Percentiles rank a stretch among this genome's conserved stretches.
phyloP scores from a whole-genome alignment of 805 yeast species.

The Maudiozyma saulgeensis region DNA sequence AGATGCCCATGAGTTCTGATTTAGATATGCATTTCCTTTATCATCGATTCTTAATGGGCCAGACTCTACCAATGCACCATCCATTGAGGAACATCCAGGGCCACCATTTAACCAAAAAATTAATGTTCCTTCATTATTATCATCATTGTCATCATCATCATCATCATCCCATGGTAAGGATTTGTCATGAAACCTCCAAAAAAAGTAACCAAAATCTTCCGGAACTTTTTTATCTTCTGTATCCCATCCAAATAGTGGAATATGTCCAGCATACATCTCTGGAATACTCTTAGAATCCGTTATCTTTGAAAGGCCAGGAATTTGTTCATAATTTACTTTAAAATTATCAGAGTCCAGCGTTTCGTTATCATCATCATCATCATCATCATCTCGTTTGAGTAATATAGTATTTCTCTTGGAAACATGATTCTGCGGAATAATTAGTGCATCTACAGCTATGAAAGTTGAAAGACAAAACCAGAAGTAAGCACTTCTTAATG shows the following conservation, averaged over 20 bases:
- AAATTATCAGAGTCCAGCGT: slow-evolving; percentile 6
- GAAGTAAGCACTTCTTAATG: not conserved
- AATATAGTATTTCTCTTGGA: not conserved
- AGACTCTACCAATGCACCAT: slow-evolving; percentile 85
- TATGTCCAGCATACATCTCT: slow-evolving; percentile 55
- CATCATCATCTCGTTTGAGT: not conserved
- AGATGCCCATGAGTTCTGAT: slow-evolving; percentile 78
- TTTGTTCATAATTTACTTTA: slow-evolving; percentile 18
- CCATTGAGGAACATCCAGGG: slow-evolving; percentile 97
- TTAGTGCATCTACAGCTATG: not conserved
- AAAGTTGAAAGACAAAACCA: not conserved
- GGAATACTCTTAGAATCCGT: slow-evolving; percentile 16
- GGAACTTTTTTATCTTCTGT: slow-evolving; percentile 19
- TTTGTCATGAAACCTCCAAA: slow-evolving; percentile 52
- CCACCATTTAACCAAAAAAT: slow-evolving; percentile 95
- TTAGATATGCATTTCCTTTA: slow-evolving; percentile 39
- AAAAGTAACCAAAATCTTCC: slow-evolving; percentile 39
- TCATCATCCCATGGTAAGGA: not conserved
- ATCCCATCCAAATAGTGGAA: slow-evolving; percentile 28
- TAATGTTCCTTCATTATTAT: slow-evolving; percentile 33
- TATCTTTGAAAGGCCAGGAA: slow-evolving; percentile 22
- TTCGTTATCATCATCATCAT: not conserved
- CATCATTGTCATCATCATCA: slow-evolving; percentile 5
- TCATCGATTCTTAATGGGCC: slow-evolving; percentile 72
- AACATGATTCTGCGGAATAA: not conserved